A percentile compares a stretch with the other conserved stretches of the same genome.
phyloP scores from a whole-genome alignment of 768 basidiomycete genomes.

The Scleroderma bovista region DNA sequence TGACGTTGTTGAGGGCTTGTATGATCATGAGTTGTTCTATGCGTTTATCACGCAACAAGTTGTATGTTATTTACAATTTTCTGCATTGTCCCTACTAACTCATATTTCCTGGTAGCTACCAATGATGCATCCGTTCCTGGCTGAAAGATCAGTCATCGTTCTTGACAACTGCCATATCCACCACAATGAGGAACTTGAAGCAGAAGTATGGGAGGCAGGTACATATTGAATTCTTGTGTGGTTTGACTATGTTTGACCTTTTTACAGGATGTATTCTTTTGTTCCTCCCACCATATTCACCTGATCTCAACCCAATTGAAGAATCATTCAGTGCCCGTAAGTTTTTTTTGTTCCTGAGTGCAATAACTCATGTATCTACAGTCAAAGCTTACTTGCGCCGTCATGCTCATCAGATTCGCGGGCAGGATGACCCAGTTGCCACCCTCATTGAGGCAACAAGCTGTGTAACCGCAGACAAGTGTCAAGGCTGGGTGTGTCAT shows the following conservation, averaged over 20 bases:
- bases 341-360: background rate
- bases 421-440: background rate
- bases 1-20: conserved; percentile 26
- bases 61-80: background rate
- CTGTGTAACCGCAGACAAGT: background rate
- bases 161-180: conserved; percentile 29
- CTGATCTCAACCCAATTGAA: background rate
- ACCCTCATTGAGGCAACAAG: background rate
- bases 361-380: background rate
- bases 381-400: background rate
- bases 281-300: no score
- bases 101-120: conserved; percentile 32
- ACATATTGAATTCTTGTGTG: no score
- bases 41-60: background rate
- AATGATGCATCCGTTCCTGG: conserved; percentile 25
- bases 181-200: conserved; percentile 15
- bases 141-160: conserved; percentile 19
- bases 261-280: no score
- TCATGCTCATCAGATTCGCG: background rate
- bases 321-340: background rate
- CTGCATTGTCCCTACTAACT: background rate
- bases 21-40: conserved; percentile 26
- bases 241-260: no score
- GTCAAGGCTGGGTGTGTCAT: background rate
- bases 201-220: background rate